Base-by-base conservation (phyloP, 116 monocot genomes). In the Trichopus zeylanicus region DNA sequence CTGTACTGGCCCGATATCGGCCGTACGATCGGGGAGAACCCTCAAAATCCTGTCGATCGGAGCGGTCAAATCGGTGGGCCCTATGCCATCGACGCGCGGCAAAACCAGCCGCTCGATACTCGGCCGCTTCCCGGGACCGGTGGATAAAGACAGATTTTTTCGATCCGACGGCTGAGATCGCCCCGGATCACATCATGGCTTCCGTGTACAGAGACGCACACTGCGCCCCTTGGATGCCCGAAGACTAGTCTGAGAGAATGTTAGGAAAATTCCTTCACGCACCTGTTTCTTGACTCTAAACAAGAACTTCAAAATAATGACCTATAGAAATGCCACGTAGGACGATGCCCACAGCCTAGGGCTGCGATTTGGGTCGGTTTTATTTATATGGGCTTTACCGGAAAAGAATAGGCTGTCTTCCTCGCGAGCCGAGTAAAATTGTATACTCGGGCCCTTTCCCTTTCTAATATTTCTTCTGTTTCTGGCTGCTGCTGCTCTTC, bases 61-160 rank as follows among this genome's bases (percentile, higher is more conserved):
- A 42, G 42, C 42, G 12, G 42, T 42, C 42, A 42, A 42, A 42
- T 42, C 42, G n/a, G 42, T 42, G 42, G 42, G n/a, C 42, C 42
- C 42, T n/a, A 13, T 16, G n/a, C n/a, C n/a, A n/a, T n/a, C 42
- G 13, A 16, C 42, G 4, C 42, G n/a, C 42, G n/a, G 42, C 42
- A 4, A 13, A 42, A 42, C 42, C 42, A 42, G n/a, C 13, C 37
- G 15, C 6, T 37, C 37, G 16, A n/a, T 13, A 16, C 12, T 42
- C 42, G 42, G 42, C 37, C n/a, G 13, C 42, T 3, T 16, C 12
- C 42, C 42, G 42, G n/a, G n/a, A 13, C 42, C 42, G 42, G n/a
- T 13, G 1, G 13, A 13, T 42, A 13, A 42, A 18, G 18, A n/a
- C n/a, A n/a, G 42, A 3, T 16, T 42, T 3, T 42, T n/a, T n/a